phyloP scores from a whole-genome alignment of 257 asterid species.

The Nicotiana paniculata region DNA sequence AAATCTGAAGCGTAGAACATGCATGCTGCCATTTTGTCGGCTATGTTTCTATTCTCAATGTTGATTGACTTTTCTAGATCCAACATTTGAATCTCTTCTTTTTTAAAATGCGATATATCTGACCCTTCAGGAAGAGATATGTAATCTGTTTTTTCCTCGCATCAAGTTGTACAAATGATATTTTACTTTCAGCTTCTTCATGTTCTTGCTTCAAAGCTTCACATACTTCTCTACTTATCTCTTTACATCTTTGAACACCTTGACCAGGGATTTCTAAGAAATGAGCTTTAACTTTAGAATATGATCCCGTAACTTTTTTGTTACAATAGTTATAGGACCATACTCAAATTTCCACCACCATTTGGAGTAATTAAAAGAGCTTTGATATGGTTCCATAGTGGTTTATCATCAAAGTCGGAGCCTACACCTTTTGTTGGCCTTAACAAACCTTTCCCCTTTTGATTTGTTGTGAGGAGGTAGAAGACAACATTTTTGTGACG shows the following conservation, averaged over 20 bases:
- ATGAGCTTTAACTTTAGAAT: neutral
- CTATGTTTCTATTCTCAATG: neutral
- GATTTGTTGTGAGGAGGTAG: too few species aligned
- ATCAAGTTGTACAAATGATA: neutral
- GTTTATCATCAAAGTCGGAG: too few species aligned
- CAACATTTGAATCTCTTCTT: neutral
- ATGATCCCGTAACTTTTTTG: neutral
- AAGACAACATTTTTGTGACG: too few species aligned
- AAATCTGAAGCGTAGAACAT: neutral
- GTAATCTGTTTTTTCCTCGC: neutral
- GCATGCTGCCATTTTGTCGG: neutral
- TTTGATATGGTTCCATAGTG: too few species aligned
- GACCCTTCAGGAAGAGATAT: neutral
- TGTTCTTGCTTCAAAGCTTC: neutral
- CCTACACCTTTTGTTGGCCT: too few species aligned
- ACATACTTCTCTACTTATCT: neutral
- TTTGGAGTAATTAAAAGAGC: too few species aligned
- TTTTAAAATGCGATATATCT: neutral
- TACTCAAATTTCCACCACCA: too few species aligned
- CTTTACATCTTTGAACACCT: neutral
- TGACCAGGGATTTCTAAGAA: neutral
- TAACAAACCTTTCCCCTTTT: too few species aligned
- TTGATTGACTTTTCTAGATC: neutral
- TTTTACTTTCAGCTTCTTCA: too few species aligned
- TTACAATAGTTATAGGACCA: neutral